These are phyloP conservation scores for Phyllosticta paracitricarpa DNA, from an alignment of 2,329 filamentous ascomycete genomes.

Conservation along the genomic window DNA sequence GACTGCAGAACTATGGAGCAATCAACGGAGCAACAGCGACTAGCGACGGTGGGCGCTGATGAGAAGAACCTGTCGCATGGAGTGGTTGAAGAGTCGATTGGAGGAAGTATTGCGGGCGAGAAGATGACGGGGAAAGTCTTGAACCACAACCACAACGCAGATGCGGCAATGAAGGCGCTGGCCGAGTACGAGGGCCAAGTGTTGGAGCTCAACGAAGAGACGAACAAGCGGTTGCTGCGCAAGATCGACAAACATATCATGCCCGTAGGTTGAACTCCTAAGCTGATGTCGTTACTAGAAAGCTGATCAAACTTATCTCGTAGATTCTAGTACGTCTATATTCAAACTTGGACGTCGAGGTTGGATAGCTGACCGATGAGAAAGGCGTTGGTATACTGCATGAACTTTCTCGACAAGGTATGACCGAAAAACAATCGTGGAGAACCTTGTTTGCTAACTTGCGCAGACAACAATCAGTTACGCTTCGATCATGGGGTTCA, in stretches of 20 bases:
- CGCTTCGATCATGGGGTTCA: slow-evolving; percentile 41
- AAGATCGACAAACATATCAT: slow-evolving; percentile 54
- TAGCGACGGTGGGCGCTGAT: neutral
- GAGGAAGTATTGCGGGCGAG: neutral
- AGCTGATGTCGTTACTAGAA: neutral
- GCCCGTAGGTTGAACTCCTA: slow-evolving; percentile 29
- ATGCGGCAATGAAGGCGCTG: slow-evolving; percentile 51
- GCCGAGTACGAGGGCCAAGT: slow-evolving; percentile 39
- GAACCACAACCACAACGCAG: slow-evolving; percentile 47
- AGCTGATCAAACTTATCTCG: neutral
- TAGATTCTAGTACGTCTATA: neutral
- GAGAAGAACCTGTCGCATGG: neutral
- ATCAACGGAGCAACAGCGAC: neutral
- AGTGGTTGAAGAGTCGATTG: neutral
- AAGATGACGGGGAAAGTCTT: slow-evolving; percentile 1
- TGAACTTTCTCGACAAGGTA: slow-evolving; percentile 51
- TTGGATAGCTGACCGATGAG: neutral
- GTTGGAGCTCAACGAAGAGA: slow-evolving; percentile 45
- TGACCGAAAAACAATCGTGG: neutral
- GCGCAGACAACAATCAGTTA: slow-evolving; percentile 39
- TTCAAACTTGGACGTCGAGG: neutral
- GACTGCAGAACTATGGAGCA: neutral
- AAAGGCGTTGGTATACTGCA: slow-evolving; percentile 41
- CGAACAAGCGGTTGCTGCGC: slow-evolving; percentile 48
- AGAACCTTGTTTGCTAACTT: neutral